These are phyloP conservation scores for Scutellaria minor DNA, from an alignment of 257 asterid genomes.

Conservation along the genomic window DNA sequence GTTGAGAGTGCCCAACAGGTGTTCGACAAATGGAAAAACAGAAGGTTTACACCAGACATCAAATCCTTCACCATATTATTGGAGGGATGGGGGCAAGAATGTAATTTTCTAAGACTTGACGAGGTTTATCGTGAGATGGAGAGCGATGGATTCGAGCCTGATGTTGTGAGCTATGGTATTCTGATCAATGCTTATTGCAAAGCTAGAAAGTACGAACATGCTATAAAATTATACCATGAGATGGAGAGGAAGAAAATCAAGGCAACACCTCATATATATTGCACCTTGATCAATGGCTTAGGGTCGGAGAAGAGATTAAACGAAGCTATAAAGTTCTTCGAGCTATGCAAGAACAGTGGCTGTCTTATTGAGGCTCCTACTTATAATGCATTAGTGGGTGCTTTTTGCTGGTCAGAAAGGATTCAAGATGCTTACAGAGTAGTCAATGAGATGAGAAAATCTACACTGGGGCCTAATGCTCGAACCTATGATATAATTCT, in stretches of 20 bases:
- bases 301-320: constrained; percentile 69
- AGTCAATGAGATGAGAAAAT: constrained; percentile 67
- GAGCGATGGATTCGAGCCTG: constrained; percentile 68
- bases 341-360: constrained; percentile 54
- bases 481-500: constrained; percentile 75
- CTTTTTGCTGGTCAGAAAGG: constrained; percentile 73
- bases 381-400: constrained; percentile 80
- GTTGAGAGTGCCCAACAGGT: constrained; percentile 69
- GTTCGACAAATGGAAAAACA: constrained; percentile 70
- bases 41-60: constrained; percentile 58
- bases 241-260: constrained; percentile 60
- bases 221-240: constrained; percentile 53
- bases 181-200: constrained; percentile 71
- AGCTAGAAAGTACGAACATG: constrained; percentile 56
- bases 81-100: constrained; percentile 85
- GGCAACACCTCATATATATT: constrained; percentile 80
- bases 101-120: constrained; percentile 58
- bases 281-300: constrained; percentile 79
- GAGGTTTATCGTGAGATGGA: constrained; percentile 82
- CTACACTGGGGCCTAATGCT: constrained; percentile 72
- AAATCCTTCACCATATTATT: constrained; percentile 68
- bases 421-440: constrained; percentile 57
- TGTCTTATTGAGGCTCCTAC: constrained; percentile 63
- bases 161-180: constrained; percentile 80
- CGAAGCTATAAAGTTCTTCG: constrained; percentile 68